Evolutionary conservation across 2,329 filamentous ascomycete species (phyloP).

Genomic region (Aureobasidium sp.): DNA sequence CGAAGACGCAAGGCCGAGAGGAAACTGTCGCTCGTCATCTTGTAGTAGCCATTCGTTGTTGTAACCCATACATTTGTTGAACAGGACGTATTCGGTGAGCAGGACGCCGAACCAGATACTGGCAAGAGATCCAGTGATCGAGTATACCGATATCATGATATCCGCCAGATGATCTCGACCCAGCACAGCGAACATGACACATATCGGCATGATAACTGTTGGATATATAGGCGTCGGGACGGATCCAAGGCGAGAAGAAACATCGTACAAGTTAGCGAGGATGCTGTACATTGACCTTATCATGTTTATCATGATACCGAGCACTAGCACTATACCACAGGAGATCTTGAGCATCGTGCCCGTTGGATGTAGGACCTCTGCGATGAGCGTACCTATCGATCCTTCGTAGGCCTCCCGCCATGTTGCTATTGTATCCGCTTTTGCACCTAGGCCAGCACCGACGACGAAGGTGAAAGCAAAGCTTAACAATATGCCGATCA

Average conservation of each 20-base stretch:
- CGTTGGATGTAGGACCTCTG: background rate
- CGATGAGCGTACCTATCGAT: background rate
- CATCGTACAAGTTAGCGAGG: background rate
- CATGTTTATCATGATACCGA: background rate
- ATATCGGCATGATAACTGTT: background rate
- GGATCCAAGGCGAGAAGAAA: background rate
- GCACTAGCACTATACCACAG: background rate
- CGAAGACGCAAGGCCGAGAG: background rate
- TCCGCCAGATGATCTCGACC: background rate
- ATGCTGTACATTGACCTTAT: background rate
- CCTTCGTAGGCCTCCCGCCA: conserved; percentile 1
- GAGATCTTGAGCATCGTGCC: background rate
- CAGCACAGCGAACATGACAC: background rate
- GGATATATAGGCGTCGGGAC: background rate
- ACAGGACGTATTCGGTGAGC: background rate
- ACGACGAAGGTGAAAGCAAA: background rate
- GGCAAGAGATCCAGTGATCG: background rate
- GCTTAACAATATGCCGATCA: background rate
- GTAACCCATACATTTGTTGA: background rate
- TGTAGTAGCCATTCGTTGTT: background rate
- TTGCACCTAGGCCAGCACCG: background rate
- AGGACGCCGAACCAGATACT: background rate
- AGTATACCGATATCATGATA: background rate
- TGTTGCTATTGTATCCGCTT: background rate
- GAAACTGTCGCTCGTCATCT: background rate